Evolutionary conservation across 2,329 filamentous ascomycete species (phyloP), one percentile per base, ranked within the genome.

Genomic region (Cladophialophora chaetospira): DNA sequence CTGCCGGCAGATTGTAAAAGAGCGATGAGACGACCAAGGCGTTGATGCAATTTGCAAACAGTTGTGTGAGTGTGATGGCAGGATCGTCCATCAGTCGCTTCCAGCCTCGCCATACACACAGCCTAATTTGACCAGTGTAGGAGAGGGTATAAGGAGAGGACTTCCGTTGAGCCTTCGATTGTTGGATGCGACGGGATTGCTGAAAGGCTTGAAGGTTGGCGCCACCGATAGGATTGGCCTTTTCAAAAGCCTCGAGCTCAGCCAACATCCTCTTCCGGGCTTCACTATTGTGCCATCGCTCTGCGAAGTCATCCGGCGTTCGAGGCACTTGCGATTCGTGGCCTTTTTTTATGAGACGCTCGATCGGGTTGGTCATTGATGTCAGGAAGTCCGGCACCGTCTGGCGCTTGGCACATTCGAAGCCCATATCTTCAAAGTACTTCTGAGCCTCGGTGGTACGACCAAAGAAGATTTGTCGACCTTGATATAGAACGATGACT

Each of bases 361-460:
- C 78, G 0, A 75, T 78, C 1, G 77, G 76, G 11, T 86, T 84
- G 0, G 83, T 86, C 13, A 86, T 79, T 65, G 84, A 82, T 1
- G 85, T 88, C 17, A 88, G 69, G 70, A 77, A 89, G 65, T 89
- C 86, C 3, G 80, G 84, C 0, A 85, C 76, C 60, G 87, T 88
- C 26, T 85, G 81, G 3, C 83, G 81, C 5, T 83, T 78, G 0
- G 77, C 76, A 63, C 82, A 88, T 23, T 83, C 65, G 65, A 89
- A 88, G 0, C 86, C 86, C 2, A 85, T 72, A 0, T 76, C 69
- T 65, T 88, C 84, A 78, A 89, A 86, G 65, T 85, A 89, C 0
- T 82, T 80, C 4, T 77, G 72, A 0, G 86, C 86, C 57, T 84
- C 75, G 3, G 76, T 70, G 60, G 77, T 73, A 0, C 84, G 79